Conservation (phyloP, 768 basidiomycete species). For the Multifurca ochricompacta region DNA sequence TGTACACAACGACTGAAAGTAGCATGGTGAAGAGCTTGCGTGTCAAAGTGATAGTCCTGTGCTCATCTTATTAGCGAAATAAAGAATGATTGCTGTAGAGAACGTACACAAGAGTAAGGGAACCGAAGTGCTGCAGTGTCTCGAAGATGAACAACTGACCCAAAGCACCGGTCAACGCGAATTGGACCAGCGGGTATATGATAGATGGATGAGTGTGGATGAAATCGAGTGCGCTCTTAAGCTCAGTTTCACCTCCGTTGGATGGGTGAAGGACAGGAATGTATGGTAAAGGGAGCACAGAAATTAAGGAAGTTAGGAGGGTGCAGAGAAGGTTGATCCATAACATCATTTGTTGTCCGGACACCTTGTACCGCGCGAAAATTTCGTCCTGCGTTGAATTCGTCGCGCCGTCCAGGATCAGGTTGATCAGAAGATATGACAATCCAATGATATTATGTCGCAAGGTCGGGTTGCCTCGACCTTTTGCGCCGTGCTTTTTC, state of each 20-base stretch:
- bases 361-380: conserved; percentile 64
- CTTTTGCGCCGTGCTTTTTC: conserved; percentile 30
- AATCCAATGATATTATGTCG: conserved; percentile 65
- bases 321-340: conserved; percentile 92
- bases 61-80: conserved; percentile 11
- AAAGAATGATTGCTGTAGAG: not conserved
- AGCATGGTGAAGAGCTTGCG: conserved; percentile 98
- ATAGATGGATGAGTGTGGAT: conserved; percentile 71
- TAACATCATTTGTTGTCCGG: conserved; percentile 99
- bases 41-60: conserved; percentile 88
- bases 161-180: conserved; percentile 83
- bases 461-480: conserved; percentile 32
- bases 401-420: conserved; percentile 84
- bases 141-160: conserved; percentile 98
- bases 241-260: conserved; percentile 49
- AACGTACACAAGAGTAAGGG: conserved; percentile 73
- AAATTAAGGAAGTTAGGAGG: conserved; percentile 56
- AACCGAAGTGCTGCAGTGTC: conserved; percentile 87
- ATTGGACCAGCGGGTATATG: conserved; percentile 66
- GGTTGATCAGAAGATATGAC: conserved; percentile 72
- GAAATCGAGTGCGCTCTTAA: conserved; percentile 62
- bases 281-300: conserved; percentile 66
- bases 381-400: conserved; percentile 98
- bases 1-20: conserved; percentile 86
- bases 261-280: conserved; percentile 79